phyloP scores from a whole-genome alignment of 352 stramenopile species.

The Elongisporangium senticosum region DNA sequence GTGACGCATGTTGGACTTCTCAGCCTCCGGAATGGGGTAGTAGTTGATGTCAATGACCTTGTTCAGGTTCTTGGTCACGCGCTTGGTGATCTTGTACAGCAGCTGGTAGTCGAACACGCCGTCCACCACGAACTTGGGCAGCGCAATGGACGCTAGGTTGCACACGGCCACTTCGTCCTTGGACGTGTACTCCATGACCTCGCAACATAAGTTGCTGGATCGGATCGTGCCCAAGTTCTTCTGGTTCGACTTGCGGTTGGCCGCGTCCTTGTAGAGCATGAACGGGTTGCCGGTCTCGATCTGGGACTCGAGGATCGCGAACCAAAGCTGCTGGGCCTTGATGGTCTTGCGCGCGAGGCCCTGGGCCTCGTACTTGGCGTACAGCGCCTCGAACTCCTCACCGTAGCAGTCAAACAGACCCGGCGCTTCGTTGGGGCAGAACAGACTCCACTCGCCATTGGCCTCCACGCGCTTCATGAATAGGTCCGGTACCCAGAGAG shows the following conservation, averaged over 20 bases:
- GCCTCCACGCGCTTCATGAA: constrained; percentile 99
- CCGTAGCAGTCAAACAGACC: constrained; percentile 93
- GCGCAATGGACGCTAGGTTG: constrained; percentile 97
- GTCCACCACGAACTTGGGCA: constrained; percentile 92
- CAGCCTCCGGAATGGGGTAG: constrained; percentile 92
- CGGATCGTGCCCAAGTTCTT: constrained; percentile 99
- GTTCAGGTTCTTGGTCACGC: constrained; percentile 98
- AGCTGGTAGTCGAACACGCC: constrained; percentile 94
- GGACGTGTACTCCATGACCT: constrained; percentile 99
- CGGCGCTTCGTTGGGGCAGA: constrained; percentile 98
- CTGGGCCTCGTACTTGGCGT: constrained; percentile 95
- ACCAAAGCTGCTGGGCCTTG: constrained; percentile 98
- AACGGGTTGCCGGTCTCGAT: constrained; percentile 99
- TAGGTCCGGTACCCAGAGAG: constrained; percentile 98
- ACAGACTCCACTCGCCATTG: constrained; percentile 96
- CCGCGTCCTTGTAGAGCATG: constrained; percentile 99
- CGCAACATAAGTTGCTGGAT: constrained; percentile 98
- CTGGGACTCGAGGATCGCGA: constrained; percentile 97
- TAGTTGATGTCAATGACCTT: constrained; percentile 99
- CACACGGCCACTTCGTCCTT: constrained; percentile 98
- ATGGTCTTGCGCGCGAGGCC: constrained; percentile 94
- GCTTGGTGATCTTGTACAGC: constrained; percentile 93
- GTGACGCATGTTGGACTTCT: constrained; percentile 95
- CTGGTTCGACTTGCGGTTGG: constrained; percentile 99
- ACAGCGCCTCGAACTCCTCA: constrained; percentile 94